Conservation (phyloP, 208 protist genomes). For the Leishmania tarentolae region DNA sequence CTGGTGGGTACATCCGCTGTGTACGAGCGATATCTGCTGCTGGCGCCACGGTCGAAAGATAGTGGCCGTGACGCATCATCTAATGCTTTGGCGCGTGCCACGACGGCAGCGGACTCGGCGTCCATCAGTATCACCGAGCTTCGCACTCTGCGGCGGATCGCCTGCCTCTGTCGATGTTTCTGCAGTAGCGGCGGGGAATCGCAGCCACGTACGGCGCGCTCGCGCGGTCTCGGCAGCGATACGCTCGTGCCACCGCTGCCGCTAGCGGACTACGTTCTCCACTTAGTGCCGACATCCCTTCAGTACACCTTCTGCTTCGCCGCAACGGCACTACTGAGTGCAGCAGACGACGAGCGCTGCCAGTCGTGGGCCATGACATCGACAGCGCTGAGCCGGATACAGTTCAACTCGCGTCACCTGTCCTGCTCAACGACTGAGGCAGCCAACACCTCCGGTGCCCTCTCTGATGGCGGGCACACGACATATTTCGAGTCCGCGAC, state of each 20-base stretch:
- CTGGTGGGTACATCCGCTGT: conserved; percentile 47
- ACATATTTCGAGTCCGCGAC: conserved; percentile 23
- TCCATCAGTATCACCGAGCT: conserved; percentile 22
- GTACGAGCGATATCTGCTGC: conserved; percentile 47
- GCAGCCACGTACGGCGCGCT: conserved; percentile 8
- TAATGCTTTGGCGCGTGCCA: background rate
- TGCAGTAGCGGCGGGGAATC: conserved; percentile 13
- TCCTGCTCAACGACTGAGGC: conserved; percentile 29
- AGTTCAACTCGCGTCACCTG: background rate
- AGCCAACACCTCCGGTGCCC: conserved; percentile 34
- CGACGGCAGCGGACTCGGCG: background rate
- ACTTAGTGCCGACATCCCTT: conserved; percentile 28
- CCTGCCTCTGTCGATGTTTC: conserved; percentile 34
- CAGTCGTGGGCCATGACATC: conserved; percentile 29
- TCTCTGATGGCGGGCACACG: conserved; percentile 31
- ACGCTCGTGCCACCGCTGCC: conserved; percentile 18
- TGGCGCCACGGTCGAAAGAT: background rate
- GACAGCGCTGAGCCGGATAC: conserved; percentile 4
- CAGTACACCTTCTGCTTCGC: conserved; percentile 52
- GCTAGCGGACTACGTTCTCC: conserved; percentile 32
- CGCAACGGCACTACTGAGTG: conserved; percentile 41
- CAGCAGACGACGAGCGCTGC: conserved; percentile 31
- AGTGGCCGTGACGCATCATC: background rate
- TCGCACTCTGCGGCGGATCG: conserved; percentile 23
- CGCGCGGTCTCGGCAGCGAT: conserved; percentile 1